Evolutionary conservation across 73 alveolate species (phyloP).

Genomic region (Paramecium primaurelia): DNA sequence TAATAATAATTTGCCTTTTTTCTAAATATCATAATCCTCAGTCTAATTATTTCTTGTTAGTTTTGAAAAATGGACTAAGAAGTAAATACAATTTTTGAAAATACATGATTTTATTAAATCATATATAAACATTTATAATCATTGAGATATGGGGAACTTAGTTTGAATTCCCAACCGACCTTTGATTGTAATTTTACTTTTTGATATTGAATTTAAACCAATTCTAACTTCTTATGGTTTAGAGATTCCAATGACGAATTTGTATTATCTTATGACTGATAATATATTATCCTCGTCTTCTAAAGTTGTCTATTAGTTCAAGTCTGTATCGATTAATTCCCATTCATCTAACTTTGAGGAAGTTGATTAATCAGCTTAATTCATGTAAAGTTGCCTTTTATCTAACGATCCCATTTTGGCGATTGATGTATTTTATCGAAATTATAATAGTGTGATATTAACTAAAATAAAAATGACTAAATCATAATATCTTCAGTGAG

Average conservation of each 20-base stretch:
- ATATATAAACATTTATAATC: not conserved
- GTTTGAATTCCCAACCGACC: not conserved
- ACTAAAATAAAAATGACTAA: not conserved
- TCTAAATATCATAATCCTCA: not conserved
- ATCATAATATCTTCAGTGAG: not conserved
- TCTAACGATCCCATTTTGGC: not conserved
- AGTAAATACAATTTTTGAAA: too few relatives aligned
- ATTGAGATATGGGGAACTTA: not conserved
- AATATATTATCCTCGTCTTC: not conserved
- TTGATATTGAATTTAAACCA: not conserved
- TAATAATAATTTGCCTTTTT: not conserved
- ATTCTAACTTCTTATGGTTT: not conserved
- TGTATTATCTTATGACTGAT: not conserved
- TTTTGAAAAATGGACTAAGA: too few relatives aligned
- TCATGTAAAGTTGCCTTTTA: not conserved
- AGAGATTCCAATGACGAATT: not conserved
- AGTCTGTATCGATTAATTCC: not conserved
- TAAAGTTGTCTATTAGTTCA: not conserved
- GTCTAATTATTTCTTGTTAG: too few relatives aligned
- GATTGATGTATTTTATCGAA: not conserved
- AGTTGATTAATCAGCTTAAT: not conserved
- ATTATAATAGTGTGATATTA: not conserved
- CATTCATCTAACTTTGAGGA: not conserved
- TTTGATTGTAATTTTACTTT: not conserved
- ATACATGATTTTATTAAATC: too few relatives aligned